These are phyloP conservation scores for Xylaria telfairii DNA, from an alignment of 495 filamentous ascomycete genomes.

Conservation along the genomic window DNA sequence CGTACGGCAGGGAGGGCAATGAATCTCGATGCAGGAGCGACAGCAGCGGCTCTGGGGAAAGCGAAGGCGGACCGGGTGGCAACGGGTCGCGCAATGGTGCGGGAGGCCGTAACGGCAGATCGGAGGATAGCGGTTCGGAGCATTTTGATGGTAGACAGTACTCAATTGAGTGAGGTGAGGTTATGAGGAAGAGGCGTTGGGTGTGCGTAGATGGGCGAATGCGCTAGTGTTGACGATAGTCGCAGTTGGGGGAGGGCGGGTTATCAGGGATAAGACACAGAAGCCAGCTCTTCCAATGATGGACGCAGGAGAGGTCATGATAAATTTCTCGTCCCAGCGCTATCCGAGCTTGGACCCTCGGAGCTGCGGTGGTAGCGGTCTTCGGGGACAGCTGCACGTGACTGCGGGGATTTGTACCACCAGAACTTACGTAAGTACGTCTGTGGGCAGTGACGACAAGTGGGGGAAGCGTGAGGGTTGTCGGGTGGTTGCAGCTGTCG, in stretches of 20 bases:
- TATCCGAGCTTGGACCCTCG: constrained; percentile 11
- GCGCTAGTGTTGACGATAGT: constrained; percentile 22
- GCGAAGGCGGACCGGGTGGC: constrained; percentile 61
- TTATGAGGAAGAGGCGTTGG: neutral
- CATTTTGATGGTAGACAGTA: constrained; percentile 62
- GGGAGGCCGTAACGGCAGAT: constrained; percentile 59
- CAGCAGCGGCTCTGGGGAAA: constrained; percentile 57
- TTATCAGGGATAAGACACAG: neutral
- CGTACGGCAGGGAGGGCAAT: constrained; percentile 67
- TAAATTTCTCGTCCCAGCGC: constrained; percentile 51
- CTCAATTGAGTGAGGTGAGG: constrained; percentile 30
- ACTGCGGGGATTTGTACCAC: neutral
- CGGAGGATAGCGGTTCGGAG: constrained; percentile 83
- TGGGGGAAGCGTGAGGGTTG: no score
- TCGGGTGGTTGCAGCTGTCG: neutral
- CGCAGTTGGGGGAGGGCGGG: constrained; percentile 8
- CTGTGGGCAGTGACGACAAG: neutral
- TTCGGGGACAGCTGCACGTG: constrained; percentile 26
- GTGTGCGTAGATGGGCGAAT: neutral
- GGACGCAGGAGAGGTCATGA: constrained; percentile 37
- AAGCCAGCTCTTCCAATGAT: constrained; percentile 25
- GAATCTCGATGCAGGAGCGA: constrained; percentile 58
- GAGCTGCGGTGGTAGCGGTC: constrained; percentile 22
- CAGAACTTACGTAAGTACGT: neutral
- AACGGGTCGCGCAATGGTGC: constrained; percentile 61